Conservation (phyloP, 1,284 basidiomycete genomes). For the Fomitiporia mediterranea region DNA sequence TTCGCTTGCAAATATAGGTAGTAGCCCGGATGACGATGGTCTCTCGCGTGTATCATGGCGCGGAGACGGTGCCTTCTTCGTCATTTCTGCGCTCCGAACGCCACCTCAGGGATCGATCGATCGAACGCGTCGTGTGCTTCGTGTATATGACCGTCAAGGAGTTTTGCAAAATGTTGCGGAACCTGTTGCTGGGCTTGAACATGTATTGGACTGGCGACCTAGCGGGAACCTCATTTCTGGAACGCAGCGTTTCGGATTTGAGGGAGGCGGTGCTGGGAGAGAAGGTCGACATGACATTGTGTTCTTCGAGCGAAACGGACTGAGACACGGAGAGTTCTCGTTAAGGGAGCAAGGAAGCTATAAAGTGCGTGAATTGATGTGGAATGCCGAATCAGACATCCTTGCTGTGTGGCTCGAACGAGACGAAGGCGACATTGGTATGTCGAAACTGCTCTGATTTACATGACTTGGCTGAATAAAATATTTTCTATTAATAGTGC, state of each 20-base stretch:
- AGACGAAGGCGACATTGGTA: constrained; percentile 65
- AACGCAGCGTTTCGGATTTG: constrained; percentile 78
- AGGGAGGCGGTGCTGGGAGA: constrained; percentile 64
- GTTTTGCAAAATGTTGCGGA: constrained; percentile 84
- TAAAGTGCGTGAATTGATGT: constrained; percentile 70
- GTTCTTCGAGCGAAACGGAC: constrained; percentile 94
- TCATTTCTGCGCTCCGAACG: constrained; percentile 66
- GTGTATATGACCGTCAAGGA: constrained; percentile 81
- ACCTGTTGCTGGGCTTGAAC: constrained; percentile 77
- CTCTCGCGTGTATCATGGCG: constrained; percentile 85
- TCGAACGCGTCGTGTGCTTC: constrained; percentile 49
- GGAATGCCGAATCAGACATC: constrained; percentile 89
- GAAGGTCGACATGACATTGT: constrained; percentile 81
- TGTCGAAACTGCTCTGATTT: too few relatives aligned
- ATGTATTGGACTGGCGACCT: constrained; percentile 82
- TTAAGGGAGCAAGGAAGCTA: constrained; percentile 58
- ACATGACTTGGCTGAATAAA: too few relatives aligned
- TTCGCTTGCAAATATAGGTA: constrained; percentile 36
- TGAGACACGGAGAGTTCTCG: constrained; percentile 87
- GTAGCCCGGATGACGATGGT: constrained; percentile 69
- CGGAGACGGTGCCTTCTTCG: constrained; percentile 88
- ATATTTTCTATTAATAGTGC: constrained; percentile 47
- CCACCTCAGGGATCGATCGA: constrained; percentile 31
- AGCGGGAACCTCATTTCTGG: constrained; percentile 83
- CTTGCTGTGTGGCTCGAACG: constrained; percentile 82